Conservation (phyloP, 1,284 basidiomycete species). For the Ustanciosporium gigantosporum region DNA sequence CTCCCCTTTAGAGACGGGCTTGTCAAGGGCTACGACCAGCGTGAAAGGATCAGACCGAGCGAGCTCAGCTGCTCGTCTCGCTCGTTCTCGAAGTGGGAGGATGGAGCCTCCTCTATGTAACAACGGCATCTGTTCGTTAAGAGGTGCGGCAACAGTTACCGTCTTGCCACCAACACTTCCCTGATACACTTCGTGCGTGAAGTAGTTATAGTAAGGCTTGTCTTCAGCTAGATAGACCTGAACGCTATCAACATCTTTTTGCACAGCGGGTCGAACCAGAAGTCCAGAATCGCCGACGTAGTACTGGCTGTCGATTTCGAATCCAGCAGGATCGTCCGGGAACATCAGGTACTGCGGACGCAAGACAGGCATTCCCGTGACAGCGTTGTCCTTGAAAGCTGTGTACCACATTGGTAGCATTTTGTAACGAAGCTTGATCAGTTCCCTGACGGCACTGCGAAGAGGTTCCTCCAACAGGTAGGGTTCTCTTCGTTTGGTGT, state of each 20-base stretch:
- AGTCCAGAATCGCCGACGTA: constrained; percentile 86
- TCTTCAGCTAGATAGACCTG: constrained; percentile 86
- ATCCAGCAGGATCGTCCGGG: constrained; percentile 82
- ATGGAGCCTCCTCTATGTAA: constrained; percentile 92
- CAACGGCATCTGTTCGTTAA: constrained; percentile 73
- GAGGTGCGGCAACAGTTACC: constrained; percentile 69
- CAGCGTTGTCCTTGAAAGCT: constrained; percentile 69
- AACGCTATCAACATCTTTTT: constrained; percentile 72
- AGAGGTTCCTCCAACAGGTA: constrained; percentile 88
- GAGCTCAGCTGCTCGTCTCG: constrained; percentile 79
- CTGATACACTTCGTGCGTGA: constrained; percentile 67
- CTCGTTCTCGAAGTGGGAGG: constrained; percentile 80
- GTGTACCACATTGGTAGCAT: constrained; percentile 96
- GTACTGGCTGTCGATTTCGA: constrained; percentile 90
- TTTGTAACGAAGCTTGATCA: constrained; percentile 81
- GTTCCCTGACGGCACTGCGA: constrained; percentile 77
- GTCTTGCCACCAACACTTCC: constrained; percentile 68
- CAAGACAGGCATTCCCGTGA: constrained; percentile 53
- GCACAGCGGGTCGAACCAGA: constrained; percentile 87
- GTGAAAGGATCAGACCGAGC: constrained; percentile 95
- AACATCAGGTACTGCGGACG: constrained; percentile 87
- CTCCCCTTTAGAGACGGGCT: constrained; percentile 46
- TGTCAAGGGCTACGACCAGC: constrained; percentile 78
- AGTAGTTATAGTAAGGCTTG: constrained; percentile 96
- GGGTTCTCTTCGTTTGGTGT: constrained; percentile 95